phyloP scores from a whole-genome alignment of 345 rosid genomes.

The Citrus trifoliata region DNA sequence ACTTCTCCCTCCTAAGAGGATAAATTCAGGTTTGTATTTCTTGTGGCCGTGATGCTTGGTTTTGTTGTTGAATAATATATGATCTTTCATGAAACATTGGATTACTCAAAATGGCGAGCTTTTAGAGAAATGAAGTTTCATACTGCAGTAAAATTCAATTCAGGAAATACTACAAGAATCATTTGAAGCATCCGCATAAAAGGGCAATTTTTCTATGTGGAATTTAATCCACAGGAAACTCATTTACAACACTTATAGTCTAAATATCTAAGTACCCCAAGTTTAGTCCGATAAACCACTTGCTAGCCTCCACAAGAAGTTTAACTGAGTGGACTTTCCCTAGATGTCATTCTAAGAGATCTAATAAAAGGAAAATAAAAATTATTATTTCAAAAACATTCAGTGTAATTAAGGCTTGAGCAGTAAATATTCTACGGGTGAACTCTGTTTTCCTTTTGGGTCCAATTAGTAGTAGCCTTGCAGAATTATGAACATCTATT shows the following conservation, averaged over 20 bases:
- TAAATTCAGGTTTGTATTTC: constrained; percentile 61
- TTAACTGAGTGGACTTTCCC: not conserved
- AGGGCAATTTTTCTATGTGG: not conserved
- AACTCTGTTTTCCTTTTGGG: not conserved
- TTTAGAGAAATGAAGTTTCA: not conserved
- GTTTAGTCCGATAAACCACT: not conserved
- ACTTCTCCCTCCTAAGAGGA: constrained; percentile 95
- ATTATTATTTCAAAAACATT: not conserved
- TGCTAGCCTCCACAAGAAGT: not conserved
- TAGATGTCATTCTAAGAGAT: not conserved
- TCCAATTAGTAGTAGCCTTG: not conserved
- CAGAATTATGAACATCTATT: not conserved
- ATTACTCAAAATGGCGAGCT: not conserved
- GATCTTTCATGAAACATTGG: not conserved
- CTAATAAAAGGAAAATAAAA: not conserved
- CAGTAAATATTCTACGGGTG: not conserved
- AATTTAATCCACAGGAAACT: not conserved
- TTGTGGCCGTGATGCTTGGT: not conserved
- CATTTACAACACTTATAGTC: not conserved
- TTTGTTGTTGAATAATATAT: not conserved
- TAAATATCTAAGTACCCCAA: not conserved
- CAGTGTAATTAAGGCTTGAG: not conserved
- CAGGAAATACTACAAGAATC: not conserved
- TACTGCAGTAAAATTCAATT: not conserved
- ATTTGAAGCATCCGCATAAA: not conserved